Percentiles rank a stretch among this genome's conserved stretches.
These are phyloP conservation scores for Penicillium sp. DNA, from an alignment of 2,329 filamentous ascomycete species.

Conservation along the genomic window DNA sequence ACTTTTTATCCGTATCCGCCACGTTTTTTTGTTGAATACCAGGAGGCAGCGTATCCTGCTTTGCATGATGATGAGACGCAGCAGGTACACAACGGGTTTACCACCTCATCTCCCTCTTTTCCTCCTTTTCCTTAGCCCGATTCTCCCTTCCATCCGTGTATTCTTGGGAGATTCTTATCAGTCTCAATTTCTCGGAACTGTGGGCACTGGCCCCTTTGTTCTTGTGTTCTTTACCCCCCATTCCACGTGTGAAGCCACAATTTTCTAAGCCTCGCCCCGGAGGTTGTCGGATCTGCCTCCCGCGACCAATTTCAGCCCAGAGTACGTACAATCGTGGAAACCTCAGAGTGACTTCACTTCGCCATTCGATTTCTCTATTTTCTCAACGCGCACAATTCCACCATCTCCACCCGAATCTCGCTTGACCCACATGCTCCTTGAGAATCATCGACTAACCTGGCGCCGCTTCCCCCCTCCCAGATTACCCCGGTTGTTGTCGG, in stretches of 20 bases:
- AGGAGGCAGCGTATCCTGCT: slow-evolving; percentile 6
- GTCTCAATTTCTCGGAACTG: not conserved
- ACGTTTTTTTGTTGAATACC: slow-evolving; percentile 9
- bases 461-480: slow-evolving; percentile 2
- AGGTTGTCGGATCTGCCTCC: slow-evolving; percentile 21
- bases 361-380: not conserved
- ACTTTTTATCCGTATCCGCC: not conserved
- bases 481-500: slow-evolving; percentile 3
- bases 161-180: not conserved
- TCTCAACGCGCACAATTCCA: not conserved
- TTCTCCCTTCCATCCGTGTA: not conserved
- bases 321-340: slow-evolving; percentile 14
- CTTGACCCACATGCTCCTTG: not conserved
- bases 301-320: slow-evolving; percentile 8
- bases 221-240: slow-evolving; percentile 8
- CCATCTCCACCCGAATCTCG: not conserved
- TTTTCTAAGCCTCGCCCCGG: slow-evolving; percentile 17
- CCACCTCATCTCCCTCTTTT: not conserved
- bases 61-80: slow-evolving; percentile 8
- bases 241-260: slow-evolving; percentile 26
- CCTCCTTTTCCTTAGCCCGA: not conserved
- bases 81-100: slow-evolving; percentile 1
- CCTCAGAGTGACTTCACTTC: not conserved
- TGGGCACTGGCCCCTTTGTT: not conserved
- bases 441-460: slow-evolving; percentile 1